Evolutionary conservation across 2,329 filamentous ascomycete species (phyloP).

Genomic region (Tolypocladium album): DNA sequence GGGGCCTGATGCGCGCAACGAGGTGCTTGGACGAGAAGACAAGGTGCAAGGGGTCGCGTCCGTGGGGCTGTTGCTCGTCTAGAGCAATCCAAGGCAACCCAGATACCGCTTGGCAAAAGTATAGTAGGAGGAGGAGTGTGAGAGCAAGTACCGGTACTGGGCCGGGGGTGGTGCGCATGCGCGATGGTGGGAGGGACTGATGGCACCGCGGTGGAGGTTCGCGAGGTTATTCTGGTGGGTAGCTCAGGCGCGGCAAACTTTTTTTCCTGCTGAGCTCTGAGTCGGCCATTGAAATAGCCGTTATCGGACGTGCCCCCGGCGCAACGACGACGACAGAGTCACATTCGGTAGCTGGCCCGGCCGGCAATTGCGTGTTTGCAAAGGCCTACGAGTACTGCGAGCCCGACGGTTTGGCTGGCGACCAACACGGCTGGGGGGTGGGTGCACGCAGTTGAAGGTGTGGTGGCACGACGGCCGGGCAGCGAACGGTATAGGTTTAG

Average conservation of each 20-base stretch:
- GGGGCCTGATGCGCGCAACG: background rate
- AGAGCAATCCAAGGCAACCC: background rate
- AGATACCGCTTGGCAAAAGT: background rate
- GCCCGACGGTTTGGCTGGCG: background rate
- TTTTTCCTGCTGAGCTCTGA: background rate
- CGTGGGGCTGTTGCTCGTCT: background rate
- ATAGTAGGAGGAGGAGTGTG: background rate
- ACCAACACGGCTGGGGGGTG: background rate
- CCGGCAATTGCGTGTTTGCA: background rate
- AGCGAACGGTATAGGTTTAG: no score
- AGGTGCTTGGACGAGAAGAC: background rate
- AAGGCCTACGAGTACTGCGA: background rate
- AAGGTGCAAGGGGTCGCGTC: background rate
- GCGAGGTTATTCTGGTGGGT: background rate
- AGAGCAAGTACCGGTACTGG: slow-evolving; percentile 1
- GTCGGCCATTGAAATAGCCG: background rate
- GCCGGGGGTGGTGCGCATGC: background rate
- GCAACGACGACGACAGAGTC: background rate
- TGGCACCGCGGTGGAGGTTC: background rate
- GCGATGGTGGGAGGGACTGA: background rate
- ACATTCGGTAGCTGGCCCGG: background rate
- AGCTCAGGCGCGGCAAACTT: background rate
- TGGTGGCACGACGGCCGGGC: background rate
- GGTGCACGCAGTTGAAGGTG: background rate
- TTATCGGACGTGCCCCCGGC: background rate